Evolutionary conservation across 148 eudicot species (phyloP).

Genomic region (Dysphania ambrosioides): DNA sequence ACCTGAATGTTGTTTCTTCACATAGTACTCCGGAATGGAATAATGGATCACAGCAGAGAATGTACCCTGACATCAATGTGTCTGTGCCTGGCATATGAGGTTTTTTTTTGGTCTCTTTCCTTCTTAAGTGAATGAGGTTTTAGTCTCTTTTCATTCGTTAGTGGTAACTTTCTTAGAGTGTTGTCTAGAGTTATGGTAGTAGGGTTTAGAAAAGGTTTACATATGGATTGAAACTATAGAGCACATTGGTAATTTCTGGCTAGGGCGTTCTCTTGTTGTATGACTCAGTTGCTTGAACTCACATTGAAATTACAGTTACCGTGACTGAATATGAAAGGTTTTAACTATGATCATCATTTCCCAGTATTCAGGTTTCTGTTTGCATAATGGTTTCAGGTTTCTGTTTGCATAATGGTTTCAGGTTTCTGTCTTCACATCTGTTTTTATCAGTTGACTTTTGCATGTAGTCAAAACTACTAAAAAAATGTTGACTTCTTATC

Average conservation of each 20-base stretch:
- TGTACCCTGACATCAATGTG: slow-evolving; percentile 36
- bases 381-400: not conserved
- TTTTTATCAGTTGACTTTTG: too few relatives aligned
- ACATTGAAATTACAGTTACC: slow-evolving; percentile 12
- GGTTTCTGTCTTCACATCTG: not conserved
- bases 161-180: not conserved
- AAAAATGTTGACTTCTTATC: too few relatives aligned
- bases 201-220: not conserved
- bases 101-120: not conserved
- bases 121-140: not conserved
- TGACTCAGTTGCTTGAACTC: slow-evolving; percentile 2
- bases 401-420: not conserved
- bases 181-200: not conserved
- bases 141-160: not conserved
- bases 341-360: not conserved
- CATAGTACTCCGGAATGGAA: slow-evolving; percentile 31
- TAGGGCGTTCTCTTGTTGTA: slow-evolving; percentile 5
- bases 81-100: slow-evolving; percentile 27
- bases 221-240: not conserved
- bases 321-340: not conserved
- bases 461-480: too few relatives aligned
- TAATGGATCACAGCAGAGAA: slow-evolving; percentile 25
- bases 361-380: not conserved
- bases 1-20: slow-evolving; percentile 36
- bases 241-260: not conserved